Conservation (phyloP, 164 flowering plant genomes). For the Chloranthus sessilifolius region DNA sequence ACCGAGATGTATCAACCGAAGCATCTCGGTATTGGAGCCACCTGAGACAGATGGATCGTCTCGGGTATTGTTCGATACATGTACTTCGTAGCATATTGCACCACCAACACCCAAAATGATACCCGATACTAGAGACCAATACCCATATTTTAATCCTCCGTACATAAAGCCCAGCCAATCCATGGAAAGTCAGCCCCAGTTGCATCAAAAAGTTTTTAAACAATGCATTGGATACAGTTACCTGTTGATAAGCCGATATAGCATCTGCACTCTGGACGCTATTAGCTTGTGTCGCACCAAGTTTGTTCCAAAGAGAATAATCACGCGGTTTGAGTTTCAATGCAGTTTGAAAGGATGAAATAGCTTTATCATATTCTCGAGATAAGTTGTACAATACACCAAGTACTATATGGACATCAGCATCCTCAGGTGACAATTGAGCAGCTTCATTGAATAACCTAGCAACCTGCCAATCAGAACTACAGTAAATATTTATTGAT, state of each 20-base stretch:
- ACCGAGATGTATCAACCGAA: too few species aligned
- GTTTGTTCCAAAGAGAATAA: constrained; percentile 98
- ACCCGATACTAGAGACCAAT: too few species aligned
- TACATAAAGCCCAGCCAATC: too few species aligned
- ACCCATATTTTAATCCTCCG: too few species aligned
- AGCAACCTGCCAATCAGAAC: constrained; percentile 50
- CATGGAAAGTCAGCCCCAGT: too few species aligned
- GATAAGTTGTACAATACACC: constrained; percentile 89
- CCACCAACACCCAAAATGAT: too few species aligned
- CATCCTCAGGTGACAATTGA: constrained; percentile 86
- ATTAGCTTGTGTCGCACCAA: constrained; percentile 98
- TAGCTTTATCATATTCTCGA: constrained; percentile 90
- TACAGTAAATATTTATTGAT: background rate
- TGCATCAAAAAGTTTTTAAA: too few species aligned
- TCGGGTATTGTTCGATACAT: too few species aligned
- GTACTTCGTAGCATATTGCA: too few species aligned
- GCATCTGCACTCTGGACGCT: constrained; percentile 98
- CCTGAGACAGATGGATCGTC: too few species aligned
- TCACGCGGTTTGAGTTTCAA: constrained; percentile 86
- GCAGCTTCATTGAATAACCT: constrained; percentile 83
- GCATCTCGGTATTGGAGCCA: too few species aligned
- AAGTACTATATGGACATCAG: constrained; percentile 91
- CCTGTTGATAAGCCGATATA: constrained; percentile 90
- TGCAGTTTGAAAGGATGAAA: constrained; percentile 70
- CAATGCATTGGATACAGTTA: too few species aligned